Conservation (phyloP, 768 basidiomycete species). For the Tricholoma saponaceum region DNA sequence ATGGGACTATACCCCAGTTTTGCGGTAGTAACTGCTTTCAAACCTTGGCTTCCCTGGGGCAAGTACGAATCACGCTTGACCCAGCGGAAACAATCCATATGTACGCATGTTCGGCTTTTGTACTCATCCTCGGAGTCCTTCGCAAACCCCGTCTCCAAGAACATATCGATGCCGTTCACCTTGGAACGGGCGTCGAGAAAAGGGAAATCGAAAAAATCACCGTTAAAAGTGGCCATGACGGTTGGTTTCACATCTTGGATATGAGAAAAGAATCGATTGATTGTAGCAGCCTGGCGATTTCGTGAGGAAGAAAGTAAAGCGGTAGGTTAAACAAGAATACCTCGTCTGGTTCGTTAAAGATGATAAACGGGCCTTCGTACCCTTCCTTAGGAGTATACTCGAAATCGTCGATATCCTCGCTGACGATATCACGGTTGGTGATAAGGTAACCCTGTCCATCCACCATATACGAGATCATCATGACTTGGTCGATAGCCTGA, state of each 20-base stretch:
- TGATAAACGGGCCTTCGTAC: conserved; percentile 92
- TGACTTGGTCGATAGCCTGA: conserved; percentile 92
- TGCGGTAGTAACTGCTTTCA: conserved; percentile 95
- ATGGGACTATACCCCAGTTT: conserved; percentile 97
- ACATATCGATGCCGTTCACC: conserved; percentile 94
- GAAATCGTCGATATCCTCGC: conserved; percentile 97
- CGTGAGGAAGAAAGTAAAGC: conserved; percentile 1
- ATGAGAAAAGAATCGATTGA: conserved; percentile 88
- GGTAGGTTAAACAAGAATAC: conserved; percentile 33
- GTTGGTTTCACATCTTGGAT: conserved; percentile 93
- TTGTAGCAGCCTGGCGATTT: conserved; percentile 62
- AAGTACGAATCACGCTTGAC: conserved; percentile 98
- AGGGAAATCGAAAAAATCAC: conserved; percentile 99
- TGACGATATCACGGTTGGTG: conserved; percentile 95
- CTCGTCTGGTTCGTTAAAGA: conserved; percentile 95
- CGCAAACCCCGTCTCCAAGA: conserved; percentile 87
- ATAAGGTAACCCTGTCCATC: conserved; percentile 98
- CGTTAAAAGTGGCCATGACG: conserved; percentile 98
- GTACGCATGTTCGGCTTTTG: conserved; percentile 87
- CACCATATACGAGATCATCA: conserved; percentile 99
- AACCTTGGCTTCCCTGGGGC: conserved; percentile 96
- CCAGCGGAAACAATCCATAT: conserved; percentile 99
- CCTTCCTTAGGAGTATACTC: conserved; percentile 99
- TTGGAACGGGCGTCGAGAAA: conserved; percentile 86
- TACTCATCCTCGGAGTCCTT: conserved; percentile 93